Base-by-base conservation (phyloP, 2,329 filamentous ascomycete genomes). In the Fusarium redolens region DNA sequence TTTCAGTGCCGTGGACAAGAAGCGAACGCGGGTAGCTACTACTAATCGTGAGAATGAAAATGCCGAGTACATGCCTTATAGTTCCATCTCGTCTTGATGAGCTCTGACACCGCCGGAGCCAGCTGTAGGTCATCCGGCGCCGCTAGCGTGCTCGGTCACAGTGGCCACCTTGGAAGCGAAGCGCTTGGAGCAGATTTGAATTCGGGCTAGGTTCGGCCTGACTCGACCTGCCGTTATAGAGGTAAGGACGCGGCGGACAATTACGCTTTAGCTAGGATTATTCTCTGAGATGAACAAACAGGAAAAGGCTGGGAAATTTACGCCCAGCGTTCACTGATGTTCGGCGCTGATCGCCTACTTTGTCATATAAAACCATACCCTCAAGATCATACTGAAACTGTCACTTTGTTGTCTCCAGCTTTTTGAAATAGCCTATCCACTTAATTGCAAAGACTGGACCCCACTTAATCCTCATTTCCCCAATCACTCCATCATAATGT, bases 11-110 rank as follows among this genome's bases (percentile, higher is more conserved):
- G 10, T 31, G 10, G 2, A 7, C 0, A 9, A 48, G 8, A 4
- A 1, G 3, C 0, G 5, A 11, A 15, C 10, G 0, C 5, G 3
- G n/a, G 4, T n/a, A 12, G 18, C 11, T 48, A 4, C 14, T 31
- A 48, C 20, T 12, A 31, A 31, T 12, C 5, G 15, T 17, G 20
- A 22, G 14, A 17, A n/a, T 10, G 7, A 10, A n/a, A 31, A 17
- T 48, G 25, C 9, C 8, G 20, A 22, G 3, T 5, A 17, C 31
- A 31, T 48, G 10, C 5, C 25, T 45, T 20, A 47, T 30, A 30
- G 18, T 13, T 47, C 44, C 9, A n/a, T n/a, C 14, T 8, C 28
- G 6, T 6, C 4, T 48, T 30, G 18, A 15, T 31, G 28, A 48
- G 28, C 22, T 12, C 15, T 28, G 43, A 43, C 14, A 9, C n/a